These are phyloP conservation scores for Citrus reticulata DNA, from an alignment of 345 rosid species.

Conservation along the genomic window DNA sequence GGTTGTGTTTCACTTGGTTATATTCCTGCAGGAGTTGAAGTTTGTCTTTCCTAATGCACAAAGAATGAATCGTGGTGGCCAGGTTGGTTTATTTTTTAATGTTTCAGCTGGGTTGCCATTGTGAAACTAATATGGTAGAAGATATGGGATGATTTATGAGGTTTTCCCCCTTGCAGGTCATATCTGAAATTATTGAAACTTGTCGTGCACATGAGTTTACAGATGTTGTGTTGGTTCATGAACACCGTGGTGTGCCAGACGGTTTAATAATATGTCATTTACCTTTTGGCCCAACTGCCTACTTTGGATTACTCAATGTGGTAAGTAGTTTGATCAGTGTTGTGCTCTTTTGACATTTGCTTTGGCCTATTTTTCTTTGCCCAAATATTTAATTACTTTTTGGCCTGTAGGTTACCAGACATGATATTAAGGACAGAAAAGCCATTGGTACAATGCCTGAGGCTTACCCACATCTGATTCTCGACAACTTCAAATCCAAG, in stretches of 20 bases:
- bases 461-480: conserved; percentile 88
- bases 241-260: conserved; percentile 89
- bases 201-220: conserved; percentile 85
- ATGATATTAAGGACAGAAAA: conserved; percentile 77
- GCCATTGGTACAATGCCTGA: conserved; percentile 81
- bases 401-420: conserved; percentile 74
- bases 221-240: conserved; percentile 86
- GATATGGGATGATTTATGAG: background rate
- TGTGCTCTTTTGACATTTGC: background rate
- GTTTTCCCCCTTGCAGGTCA: conserved; percentile 47
- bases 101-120: background rate
- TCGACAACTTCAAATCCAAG: conserved; percentile 73
- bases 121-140: background rate
- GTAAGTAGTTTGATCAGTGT: conserved; percentile 41
- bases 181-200: conserved; percentile 85
- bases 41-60: conserved; percentile 75
- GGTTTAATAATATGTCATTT: conserved; percentile 81
- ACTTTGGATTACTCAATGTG: conserved; percentile 84
- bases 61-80: conserved; percentile 80
- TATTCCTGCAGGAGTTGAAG: conserved; percentile 65
- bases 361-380: conserved; percentile 2
- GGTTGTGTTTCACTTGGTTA: conserved; percentile 9
- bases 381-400: conserved; percentile 9
- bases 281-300: conserved; percentile 96
- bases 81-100: conserved; percentile 37